Percentiles rank a stretch among this genome's conserved stretches.
Evolutionary conservation across 441 rosid genomes (phyloP).

Genomic region (Pelargonium cotyledonis): DNA sequence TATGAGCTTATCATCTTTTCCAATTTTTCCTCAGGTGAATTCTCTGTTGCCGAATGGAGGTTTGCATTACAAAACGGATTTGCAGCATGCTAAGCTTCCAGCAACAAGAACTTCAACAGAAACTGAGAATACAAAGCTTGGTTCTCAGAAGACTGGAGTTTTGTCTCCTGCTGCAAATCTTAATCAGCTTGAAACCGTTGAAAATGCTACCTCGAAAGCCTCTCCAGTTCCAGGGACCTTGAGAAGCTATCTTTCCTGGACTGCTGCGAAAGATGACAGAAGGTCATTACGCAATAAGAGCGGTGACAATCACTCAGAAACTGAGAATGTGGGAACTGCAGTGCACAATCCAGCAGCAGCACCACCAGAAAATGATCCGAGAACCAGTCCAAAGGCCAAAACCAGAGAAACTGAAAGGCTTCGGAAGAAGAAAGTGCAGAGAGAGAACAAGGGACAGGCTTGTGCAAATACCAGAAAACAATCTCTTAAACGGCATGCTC

Average conservation of each 20-base stretch:
- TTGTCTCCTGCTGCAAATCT: neutral
- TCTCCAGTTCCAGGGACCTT: neutral
- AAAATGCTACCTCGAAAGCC: neutral
- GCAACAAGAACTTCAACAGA: slow-evolving; percentile 11
- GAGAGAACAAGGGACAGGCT: slow-evolving; percentile 11
- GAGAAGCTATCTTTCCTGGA: neutral
- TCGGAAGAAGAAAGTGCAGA: neutral
- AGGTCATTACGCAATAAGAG: slow-evolving; percentile 1
- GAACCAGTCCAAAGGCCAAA: slow-evolving; percentile 1
- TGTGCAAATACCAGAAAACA: slow-evolving; percentile 16
- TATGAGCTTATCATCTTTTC: neutral
- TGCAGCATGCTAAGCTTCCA: slow-evolving; percentile 20
- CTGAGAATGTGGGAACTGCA: neutral
- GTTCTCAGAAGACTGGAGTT: slow-evolving; percentile 2
- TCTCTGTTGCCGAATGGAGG: slow-evolving; percentile 17
- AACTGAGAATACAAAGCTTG: slow-evolving; percentile 3
- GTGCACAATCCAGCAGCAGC: too few species aligned
- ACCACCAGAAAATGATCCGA: too few species aligned
- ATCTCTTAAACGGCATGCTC: slow-evolving; percentile 10
- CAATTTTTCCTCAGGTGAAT: neutral
- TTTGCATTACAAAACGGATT: slow-evolving; percentile 24
- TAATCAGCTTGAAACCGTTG: slow-evolving; percentile 2
- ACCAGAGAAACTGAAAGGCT: slow-evolving; percentile 1
- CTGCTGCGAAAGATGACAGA: neutral
- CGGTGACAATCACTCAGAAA: neutral